phyloP scores from a whole-genome alignment of 2,329 filamentous ascomycete genomes.

The Phyllosticta citribraziliensis region DNA sequence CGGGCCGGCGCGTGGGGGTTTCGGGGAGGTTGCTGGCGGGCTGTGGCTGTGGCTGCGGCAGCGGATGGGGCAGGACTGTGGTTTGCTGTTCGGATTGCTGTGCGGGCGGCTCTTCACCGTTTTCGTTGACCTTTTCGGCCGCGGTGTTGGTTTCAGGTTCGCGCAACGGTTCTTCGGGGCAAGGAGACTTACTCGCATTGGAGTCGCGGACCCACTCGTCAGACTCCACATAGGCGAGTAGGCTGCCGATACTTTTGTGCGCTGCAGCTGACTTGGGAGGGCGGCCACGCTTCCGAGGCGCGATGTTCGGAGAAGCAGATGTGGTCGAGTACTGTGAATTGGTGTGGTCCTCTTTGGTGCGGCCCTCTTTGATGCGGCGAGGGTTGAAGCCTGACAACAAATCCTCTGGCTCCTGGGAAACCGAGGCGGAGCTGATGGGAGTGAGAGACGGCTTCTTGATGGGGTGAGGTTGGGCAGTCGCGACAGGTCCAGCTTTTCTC shows the following conservation, averaged over 20 bases:
- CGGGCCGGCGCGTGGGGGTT: not conserved
- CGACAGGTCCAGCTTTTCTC: not conserved
- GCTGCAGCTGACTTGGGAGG: not conserved
- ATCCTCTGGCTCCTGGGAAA: not conserved
- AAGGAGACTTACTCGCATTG: not conserved
- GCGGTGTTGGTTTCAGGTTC: not conserved
- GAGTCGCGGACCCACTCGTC: not conserved
- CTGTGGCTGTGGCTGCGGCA: not conserved
- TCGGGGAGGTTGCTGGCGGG: not conserved
- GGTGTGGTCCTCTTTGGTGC: not conserved
- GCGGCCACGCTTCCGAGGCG: too few species aligned
- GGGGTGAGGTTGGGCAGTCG: not conserved
- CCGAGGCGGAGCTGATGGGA: not conserved
- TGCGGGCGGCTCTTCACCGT: not conserved
- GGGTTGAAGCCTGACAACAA: not conserved
- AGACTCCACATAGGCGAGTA: not conserved
- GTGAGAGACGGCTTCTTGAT: not conserved
- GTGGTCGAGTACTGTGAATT: too few species aligned
- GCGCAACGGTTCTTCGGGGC: not conserved
- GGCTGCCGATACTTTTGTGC: not conserved
- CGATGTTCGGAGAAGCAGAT: too few species aligned
- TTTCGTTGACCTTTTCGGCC: not conserved
- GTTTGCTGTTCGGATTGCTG: not conserved
- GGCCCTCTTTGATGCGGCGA: not conserved
- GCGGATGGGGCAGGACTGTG: not conserved